Base-by-base conservation (phyloP, 2,329 filamentous ascomycete genomes). In the Sordariomycetes sp. region DNA sequence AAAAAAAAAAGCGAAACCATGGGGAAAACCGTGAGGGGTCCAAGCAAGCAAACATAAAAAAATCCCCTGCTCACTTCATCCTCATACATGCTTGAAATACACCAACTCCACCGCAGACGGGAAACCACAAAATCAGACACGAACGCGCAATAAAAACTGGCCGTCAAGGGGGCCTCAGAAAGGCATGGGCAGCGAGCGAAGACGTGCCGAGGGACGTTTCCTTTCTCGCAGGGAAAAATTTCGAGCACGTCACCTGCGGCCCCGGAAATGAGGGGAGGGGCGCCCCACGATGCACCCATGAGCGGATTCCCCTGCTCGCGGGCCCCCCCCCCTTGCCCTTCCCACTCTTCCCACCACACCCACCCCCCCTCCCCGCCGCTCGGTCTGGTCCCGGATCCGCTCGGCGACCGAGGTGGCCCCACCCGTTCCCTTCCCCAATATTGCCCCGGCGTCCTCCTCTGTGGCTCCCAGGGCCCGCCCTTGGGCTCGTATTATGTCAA, bases 341-440 rank as follows among this genome's bases (percentile, higher is more conserved):
- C 17, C 17, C 17, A 13, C 36, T 12, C 36, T 39, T 39, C 28
- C 39, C 39, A n/a, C 39, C 12, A 42, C 6, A 15, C 12, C 36
- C 4, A 15, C 36, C 13, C 36, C 12, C 13, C 45, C 25, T 51
- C 25, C 15, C 39, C 28, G 4, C 13, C 17, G 55, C 55, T 56
- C 55, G 55, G 55, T 50, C 45, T 52, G 50, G 55, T 3, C 10
- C 28, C 55, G 55, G 55, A 17, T 52, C 55, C 55, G 55, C 32
- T 56, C 55, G 55, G 55, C 55, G 55, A 56, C 55, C 55, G 55
- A 56, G 55, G 8, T n/a, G 12, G 45, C 22, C 10, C 20, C 20
- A 12, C 10, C n/a, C 2, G 45, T 20, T 10, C n/a, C n/a, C 45
- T 50, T 50, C 22, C 20, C 45, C 45, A 22, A 50, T 24, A 50